A percentile compares a stretch with the other conserved stretches of the same genome.
phyloP scores from a whole-genome alignment of 169 alveolate genomes.

The Eimeria praecox region DNA sequence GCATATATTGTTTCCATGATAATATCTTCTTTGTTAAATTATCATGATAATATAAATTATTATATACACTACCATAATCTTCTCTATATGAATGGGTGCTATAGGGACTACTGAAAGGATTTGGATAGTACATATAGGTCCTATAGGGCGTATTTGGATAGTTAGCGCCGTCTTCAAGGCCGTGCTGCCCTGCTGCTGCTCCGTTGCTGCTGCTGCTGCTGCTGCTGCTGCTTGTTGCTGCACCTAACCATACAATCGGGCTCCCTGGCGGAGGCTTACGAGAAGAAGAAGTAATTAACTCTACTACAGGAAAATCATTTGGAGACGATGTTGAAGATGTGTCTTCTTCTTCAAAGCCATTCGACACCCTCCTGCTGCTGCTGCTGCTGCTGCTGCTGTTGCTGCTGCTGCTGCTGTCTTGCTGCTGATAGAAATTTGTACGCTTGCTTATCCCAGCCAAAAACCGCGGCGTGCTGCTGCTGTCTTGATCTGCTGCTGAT shows the following conservation, averaged over 20 bases:
- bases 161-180: background rate
- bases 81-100: conserved; percentile 53
- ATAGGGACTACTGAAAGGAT: conserved; percentile 51
- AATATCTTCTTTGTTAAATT: background rate
- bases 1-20: conserved; percentile 23
- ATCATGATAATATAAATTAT: conserved; percentile 26
- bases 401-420: background rate
- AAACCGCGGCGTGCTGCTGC: background rate
- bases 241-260: background rate
- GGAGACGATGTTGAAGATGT: background rate
- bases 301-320: conserved; percentile 21
- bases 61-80: conserved; percentile 5
- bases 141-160: conserved; percentile 56
- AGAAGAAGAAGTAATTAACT: conserved; percentile 6
- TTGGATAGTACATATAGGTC: conserved; percentile 46
- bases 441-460: conserved; percentile 35
- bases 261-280: conserved; percentile 36
- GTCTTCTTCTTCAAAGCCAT: background rate
- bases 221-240: background rate
- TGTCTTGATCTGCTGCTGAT: background rate
- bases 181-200: background rate
- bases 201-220: background rate
- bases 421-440: background rate
- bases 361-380: background rate
- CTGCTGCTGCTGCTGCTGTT: background rate